Percentiles rank a stretch among this genome's conserved stretches.
Evolutionary conservation across 768 basidiomycete species (phyloP).

Genomic region (Kwoniella europaea): DNA sequence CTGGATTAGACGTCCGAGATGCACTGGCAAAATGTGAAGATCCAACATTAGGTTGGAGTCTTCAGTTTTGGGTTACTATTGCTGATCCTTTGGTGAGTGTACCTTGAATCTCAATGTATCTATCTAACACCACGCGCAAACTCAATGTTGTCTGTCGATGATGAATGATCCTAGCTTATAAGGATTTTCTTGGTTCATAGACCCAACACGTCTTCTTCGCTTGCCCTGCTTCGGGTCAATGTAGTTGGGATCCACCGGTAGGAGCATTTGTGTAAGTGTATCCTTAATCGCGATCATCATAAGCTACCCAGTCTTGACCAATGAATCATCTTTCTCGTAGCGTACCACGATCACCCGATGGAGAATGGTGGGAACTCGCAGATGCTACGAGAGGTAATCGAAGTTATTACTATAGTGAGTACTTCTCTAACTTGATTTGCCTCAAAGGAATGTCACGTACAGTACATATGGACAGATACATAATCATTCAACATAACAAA

Average conservation of each 20-base stretch:
- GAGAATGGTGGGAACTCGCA: slow-evolving; percentile 94
- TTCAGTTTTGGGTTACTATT: slow-evolving; percentile 85
- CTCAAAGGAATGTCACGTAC: neutral
- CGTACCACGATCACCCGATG: slow-evolving; percentile 78
- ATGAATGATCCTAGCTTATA: slow-evolving; percentile 13
- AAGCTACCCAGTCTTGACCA: neutral
- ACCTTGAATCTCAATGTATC: slow-evolving; percentile 6
- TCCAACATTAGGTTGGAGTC: slow-evolving; percentile 48
- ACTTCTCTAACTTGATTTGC: neutral
- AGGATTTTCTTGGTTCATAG: slow-evolving; percentile 45
- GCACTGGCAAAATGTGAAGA: slow-evolving; percentile 47
- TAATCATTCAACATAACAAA: neutral
- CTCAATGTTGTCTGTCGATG: neutral
- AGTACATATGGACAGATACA: neutral
- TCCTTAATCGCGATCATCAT: neutral
- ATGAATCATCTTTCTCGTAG: neutral
- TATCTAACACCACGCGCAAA: neutral
- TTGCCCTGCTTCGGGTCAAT: slow-evolving; percentile 75
- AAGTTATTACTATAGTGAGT: slow-evolving; percentile 79
- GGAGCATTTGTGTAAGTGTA: slow-evolving; percentile 71
- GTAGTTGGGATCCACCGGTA: slow-evolving; percentile 89
- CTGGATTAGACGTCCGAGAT: slow-evolving; percentile 43
- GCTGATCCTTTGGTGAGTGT: slow-evolving; percentile 81
- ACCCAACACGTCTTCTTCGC: slow-evolving; percentile 77
- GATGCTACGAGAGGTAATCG: slow-evolving; percentile 82